Base-by-base conservation (phyloP, 2,329 filamentous ascomycete species). In the Talaromyces sp. region DNA sequence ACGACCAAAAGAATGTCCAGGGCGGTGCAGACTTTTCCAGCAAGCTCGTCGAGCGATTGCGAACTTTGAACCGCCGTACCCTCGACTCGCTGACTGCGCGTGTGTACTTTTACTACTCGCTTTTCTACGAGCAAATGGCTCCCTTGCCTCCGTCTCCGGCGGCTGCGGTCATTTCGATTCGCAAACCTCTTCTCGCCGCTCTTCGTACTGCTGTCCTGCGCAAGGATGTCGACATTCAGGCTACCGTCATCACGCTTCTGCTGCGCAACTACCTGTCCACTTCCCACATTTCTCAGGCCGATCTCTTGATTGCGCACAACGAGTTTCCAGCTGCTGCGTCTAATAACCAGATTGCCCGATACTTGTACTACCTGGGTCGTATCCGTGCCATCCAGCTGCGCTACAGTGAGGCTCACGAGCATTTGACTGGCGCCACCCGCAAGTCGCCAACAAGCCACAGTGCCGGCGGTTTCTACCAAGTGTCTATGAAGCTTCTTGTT, bases 281-380 rank as follows among this genome's bases (percentile, higher is more conserved):
- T 51, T 96, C 95, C 66, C 93, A 98, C 77, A 97, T 99, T 77
- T 89, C 90, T 59, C 95, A 99, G 80, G 95, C 95, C 67, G 95
- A 99, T 77, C 86, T 98, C 43, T 85, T 99, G 61, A 91, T 99
- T 64, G 93, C 91, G 32, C 95, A 99, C 78, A 96, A 95, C 31
- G 89, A 95, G 73, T 98, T 99, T 77, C 95, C 95, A 6, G 85
- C 93, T 64, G 91, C 91, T 70, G 95, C 95, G 4, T 91, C 93
- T 66, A 99, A 97, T 81, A 99, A 97, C 76, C 95, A 99, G 80
- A 93, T 99, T 66, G 96, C 95, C 64, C 88, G 95, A 63, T 99
- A 96, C 80, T 83, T 98, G 61, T 99, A 96, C 84, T 99, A 99
- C 77, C 86, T 99, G 13, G 95, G 95, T 63, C 91, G 93, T 67